Evolutionary conservation across 805 yeast genomes (phyloP).

Genomic region (Kurtzmaniella fragi): DNA sequence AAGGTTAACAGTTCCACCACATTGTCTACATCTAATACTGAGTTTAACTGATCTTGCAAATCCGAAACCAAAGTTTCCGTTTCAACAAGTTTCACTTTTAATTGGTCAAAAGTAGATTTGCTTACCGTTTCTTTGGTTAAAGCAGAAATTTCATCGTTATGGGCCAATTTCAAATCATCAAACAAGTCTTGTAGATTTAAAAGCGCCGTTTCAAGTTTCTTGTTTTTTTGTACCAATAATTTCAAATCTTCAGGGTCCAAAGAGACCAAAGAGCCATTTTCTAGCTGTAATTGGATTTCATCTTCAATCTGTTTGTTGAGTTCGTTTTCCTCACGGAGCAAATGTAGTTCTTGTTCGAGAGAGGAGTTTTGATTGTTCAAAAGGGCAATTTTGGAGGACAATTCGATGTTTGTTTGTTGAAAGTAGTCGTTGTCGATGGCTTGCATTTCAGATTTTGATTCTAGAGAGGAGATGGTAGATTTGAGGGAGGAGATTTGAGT

Average conservation of each 20-base stretch:
- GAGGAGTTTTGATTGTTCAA: constrained; percentile 24
- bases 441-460: constrained; percentile 22
- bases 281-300: constrained; percentile 18
- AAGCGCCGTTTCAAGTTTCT: constrained; percentile 38
- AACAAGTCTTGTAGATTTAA: constrained; percentile 24
- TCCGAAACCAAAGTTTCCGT: constrained; percentile 21
- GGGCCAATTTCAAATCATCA: constrained; percentile 17
- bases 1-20: constrained; percentile 28
- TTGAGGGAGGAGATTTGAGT: constrained; percentile 12
- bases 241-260: constrained; percentile 12
- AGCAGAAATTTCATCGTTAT: constrained; percentile 15
- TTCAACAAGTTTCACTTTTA: constrained; percentile 22
- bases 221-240: constrained; percentile 25
- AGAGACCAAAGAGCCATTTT: constrained; percentile 6
- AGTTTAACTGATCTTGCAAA: constrained; percentile 28
- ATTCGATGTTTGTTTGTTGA: constrained; percentile 24
- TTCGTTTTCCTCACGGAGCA: constrained; percentile 31
- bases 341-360: constrained; percentile 24
- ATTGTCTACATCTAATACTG: constrained; percentile 29
- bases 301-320: constrained; percentile 32
- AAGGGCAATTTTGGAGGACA: constrained; percentile 18
- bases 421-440: constrained; percentile 43
- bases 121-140: constrained; percentile 7
- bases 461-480: constrained; percentile 8
- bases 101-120: constrained; percentile 17